These are phyloP conservation scores for Barnettozyma populi DNA, from an alignment of 805 yeast species.

Conservation along the genomic window DNA sequence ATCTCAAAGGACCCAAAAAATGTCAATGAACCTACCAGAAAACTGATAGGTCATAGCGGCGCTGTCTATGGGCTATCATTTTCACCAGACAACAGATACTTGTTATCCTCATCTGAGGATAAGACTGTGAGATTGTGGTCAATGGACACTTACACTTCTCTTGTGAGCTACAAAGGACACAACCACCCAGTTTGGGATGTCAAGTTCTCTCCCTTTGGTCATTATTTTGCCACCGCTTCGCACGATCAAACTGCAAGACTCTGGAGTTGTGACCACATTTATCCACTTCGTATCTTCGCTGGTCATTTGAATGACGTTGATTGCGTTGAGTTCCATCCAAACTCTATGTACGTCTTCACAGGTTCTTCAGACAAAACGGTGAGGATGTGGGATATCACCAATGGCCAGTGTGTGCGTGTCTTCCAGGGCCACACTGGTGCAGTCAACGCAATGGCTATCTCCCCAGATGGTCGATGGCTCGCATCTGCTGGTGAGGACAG, in stretches of 20 bases:
- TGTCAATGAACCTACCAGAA: slow-evolving; percentile 34
- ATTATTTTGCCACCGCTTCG: slow-evolving; percentile 96
- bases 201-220: slow-evolving; percentile 89
- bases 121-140: slow-evolving; percentile 93
- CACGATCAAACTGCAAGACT: slow-evolving; percentile 96
- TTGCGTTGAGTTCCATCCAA: slow-evolving; percentile 92
- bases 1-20: slow-evolving; percentile 50
- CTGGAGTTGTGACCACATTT: slow-evolving; percentile 98
- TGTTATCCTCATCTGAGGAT: slow-evolving; percentile 85
- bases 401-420: slow-evolving; percentile 85
- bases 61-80: slow-evolving; percentile 88
- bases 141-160: slow-evolving; percentile 78
- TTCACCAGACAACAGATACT: slow-evolving; percentile 80
- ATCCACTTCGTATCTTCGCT: slow-evolving; percentile 92
- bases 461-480: slow-evolving; percentile 96
- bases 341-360: slow-evolving; percentile 88
- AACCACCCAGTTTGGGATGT: slow-evolving; percentile 98
- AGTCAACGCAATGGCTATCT: slow-evolving; percentile 75
- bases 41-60: slow-evolving; percentile 86
- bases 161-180: slow-evolving; percentile 95
- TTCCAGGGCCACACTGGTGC: slow-evolving; percentile 94
- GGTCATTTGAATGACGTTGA: slow-evolving; percentile 97
- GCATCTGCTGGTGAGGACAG: slow-evolving; percentile 95
- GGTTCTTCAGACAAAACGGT: slow-evolving; percentile 95
- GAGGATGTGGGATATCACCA: slow-evolving; percentile 95